Evolutionary conservation across 2,329 filamentous ascomycete genomes (phyloP), one percentile per base, ranked within the genome.

Genomic region (Fusarium heterosporum): DNA sequence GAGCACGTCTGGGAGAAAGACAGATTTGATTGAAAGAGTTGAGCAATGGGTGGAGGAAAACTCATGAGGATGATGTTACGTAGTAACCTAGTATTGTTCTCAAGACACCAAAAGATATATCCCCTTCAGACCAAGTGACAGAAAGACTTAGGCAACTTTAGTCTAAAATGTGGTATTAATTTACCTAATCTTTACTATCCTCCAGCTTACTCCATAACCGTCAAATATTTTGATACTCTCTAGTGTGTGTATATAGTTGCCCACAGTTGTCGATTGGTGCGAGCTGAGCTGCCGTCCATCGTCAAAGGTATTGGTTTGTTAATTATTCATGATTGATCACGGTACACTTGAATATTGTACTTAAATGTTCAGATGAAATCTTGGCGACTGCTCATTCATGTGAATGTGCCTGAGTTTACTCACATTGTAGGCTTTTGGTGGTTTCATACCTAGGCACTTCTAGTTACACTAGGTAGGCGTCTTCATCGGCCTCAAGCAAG

Each of bases 41-140:
- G 85, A 87, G 73, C 77, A 85, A 59, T 88, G 85, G 85, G 76
- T 84, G 12, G 86, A 87, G 54, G 78, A 81, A 42, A 84, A 83
- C 38, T 68, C 60, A 13, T 73, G 46, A 48, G n/a, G 56, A 34
- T 48, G 50, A 39, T 19, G 43, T 32, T 22, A 4, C 6, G 22
- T 22, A 22, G 22, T 22, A 22, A 22, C 22, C 22, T 22, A 22
- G 22, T 22, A 6, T 22, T 22, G 22, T 22, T 22, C 22, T 22
- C 22, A 22, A 22, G 4, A 22, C 22, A 22, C 22, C 6, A 22
- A 22, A 22, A 22, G 22, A 22, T 4, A 22, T 4, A 22, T 22
- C 22, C 22, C 6, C 22, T 22, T 6, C 6, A 22, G 22, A 22
- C 6, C 4, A 22, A 6, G 22, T 22, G 22, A 22, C 22, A 22